Evolutionary conservation across 139 green algal species (phyloP).

Genomic region (Penium margaritaceum): DNA sequence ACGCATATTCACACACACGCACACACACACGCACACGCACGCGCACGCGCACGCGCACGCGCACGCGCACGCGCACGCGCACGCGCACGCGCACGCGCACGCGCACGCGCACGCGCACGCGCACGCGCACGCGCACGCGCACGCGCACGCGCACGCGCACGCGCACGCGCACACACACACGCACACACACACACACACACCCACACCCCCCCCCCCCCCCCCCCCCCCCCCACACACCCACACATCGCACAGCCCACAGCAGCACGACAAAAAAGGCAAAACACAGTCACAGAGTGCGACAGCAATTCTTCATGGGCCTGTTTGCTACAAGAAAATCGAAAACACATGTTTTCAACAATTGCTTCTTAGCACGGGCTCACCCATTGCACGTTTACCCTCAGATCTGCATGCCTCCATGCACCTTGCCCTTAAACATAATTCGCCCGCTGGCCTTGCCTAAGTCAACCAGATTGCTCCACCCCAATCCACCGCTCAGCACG

Average conservation of each 20-base stretch:
- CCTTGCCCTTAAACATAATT: too few species aligned
- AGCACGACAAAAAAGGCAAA: not conserved
- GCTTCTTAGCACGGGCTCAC: not conserved
- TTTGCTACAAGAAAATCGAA: not conserved
- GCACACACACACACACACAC: constrained; percentile 10
- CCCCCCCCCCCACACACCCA: not conserved
- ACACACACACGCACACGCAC: not conserved
- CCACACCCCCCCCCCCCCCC: too few species aligned
- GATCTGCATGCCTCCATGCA: too few species aligned
- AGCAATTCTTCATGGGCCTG: too few species aligned
- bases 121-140: constrained; percentile 5
- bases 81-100: constrained; percentile 10
- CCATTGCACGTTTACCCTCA: too few species aligned
- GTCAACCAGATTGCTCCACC: too few species aligned
- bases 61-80: constrained; percentile 11
- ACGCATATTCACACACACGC: not conserved
- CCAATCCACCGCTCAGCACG: too few species aligned
- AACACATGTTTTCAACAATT: not conserved
- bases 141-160: not conserved
- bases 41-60: constrained; percentile 7
- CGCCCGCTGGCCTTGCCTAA: too few species aligned
- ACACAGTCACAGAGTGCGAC: too few species aligned
- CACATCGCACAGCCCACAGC: not conserved
- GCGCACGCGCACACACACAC: constrained; percentile 9
- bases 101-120: not conserved